Evolutionary conservation across 2,329 filamentous ascomycete species (phyloP).

Genomic region (Trichoderma arundinaceum): DNA sequence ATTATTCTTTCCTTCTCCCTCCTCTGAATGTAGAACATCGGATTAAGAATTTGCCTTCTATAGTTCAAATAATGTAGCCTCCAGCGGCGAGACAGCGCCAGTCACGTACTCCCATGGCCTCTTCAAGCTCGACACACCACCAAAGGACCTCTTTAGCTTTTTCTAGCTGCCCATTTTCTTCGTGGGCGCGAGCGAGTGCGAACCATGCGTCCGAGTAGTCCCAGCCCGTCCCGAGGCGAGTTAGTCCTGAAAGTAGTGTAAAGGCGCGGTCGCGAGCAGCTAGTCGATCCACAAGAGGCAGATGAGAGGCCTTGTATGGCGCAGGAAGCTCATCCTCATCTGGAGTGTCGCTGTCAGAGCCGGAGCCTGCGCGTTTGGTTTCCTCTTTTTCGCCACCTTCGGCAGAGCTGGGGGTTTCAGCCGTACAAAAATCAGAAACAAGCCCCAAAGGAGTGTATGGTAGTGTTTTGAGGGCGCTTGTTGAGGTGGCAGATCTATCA

Average conservation of each 20-base stretch:
- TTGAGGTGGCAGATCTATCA: not conserved
- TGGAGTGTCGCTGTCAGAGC: constrained; percentile 28
- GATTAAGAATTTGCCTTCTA: no score
- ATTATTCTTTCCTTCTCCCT: not conserved
- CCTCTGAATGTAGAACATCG: not conserved
- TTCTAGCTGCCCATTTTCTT: constrained; percentile 81
- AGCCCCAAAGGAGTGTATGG: constrained; percentile 57
- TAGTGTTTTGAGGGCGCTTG: constrained; percentile 39
- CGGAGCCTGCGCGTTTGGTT: constrained; percentile 25
- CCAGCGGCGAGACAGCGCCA: constrained; percentile 75
- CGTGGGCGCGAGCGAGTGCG: constrained; percentile 82
- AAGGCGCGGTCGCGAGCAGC: constrained; percentile 89
- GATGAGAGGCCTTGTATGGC: constrained; percentile 63
- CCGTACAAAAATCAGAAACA: constrained; percentile 38
- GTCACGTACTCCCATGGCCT: constrained; percentile 76
- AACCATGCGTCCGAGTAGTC: constrained; percentile 95
- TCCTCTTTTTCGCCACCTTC: constrained; percentile 31
- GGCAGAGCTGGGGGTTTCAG: constrained; percentile 33
- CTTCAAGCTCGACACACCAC: constrained; percentile 97
- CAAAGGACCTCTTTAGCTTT: constrained; percentile 92
- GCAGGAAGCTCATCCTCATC: constrained; percentile 53
- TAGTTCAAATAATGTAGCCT: constrained; percentile 61
- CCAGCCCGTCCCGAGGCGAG: constrained; percentile 86
- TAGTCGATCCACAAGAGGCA: constrained; percentile 79
- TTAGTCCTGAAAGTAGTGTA: constrained; percentile 79